These are phyloP conservation scores for Tylopilus balloui DNA, from an alignment of 768 basidiomycete species.

Conservation along the genomic window DNA sequence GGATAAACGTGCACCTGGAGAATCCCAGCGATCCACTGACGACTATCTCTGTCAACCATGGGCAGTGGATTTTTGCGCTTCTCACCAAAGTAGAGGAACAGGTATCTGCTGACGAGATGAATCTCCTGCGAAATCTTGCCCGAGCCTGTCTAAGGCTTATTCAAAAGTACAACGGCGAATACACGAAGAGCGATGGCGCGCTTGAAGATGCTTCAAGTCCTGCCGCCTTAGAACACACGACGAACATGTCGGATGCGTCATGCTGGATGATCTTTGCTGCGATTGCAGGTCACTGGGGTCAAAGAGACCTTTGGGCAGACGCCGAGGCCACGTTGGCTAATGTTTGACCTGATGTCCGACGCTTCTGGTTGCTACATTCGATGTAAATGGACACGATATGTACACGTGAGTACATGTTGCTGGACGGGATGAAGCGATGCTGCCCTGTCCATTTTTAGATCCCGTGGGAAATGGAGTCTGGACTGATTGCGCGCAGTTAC, in stretches of 20 bases:
- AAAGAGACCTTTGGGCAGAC: slow-evolving; percentile 77
- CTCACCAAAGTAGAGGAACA: slow-evolving; percentile 65
- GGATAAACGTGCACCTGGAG: slow-evolving; percentile 64
- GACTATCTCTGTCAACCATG: slow-evolving; percentile 52
- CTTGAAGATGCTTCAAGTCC: slow-evolving; percentile 4
- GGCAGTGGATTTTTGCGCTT: slow-evolving; percentile 75
- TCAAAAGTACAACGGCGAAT: slow-evolving; percentile 26
- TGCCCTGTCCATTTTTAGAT: background rate
- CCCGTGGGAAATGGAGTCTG: slow-evolving; percentile 23
- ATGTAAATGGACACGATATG: too few relatives aligned
- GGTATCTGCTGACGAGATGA: slow-evolving; percentile 72
- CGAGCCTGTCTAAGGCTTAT: slow-evolving; percentile 61
- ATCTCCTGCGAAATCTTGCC: slow-evolving; percentile 67
- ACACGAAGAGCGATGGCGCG: slow-evolving; percentile 12
- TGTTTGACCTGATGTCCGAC: too few relatives aligned
- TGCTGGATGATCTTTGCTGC: slow-evolving; percentile 75
- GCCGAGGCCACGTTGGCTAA: slow-evolving; percentile 49
- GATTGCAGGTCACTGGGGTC: slow-evolving; percentile 68
- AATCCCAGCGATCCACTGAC: slow-evolving; percentile 34
- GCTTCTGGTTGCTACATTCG: too few relatives aligned
- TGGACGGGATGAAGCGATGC: background rate
- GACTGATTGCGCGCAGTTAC: background rate
- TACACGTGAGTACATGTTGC: slow-evolving; percentile 11
- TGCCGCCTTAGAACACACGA: slow-evolving; percentile 16
- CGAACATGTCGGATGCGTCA: slow-evolving; percentile 39